Evolutionary conservation across 2,329 filamentous ascomycete species (phyloP), one percentile per base, ranked within the genome.

Genomic region (Sclerotinia borealis): DNA sequence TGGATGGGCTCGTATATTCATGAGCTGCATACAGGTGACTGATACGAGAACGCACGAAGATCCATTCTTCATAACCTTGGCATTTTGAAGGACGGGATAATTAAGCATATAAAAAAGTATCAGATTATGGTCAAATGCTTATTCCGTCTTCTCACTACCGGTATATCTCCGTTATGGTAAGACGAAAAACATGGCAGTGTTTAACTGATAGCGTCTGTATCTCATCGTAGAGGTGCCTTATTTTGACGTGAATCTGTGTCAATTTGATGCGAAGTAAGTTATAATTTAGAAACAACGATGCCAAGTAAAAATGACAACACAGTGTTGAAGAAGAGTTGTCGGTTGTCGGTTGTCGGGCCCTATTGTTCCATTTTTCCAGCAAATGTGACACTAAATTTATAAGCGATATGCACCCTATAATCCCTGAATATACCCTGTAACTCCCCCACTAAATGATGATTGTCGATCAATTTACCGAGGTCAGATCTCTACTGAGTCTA

Each of bases 21-120:
- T 22, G 59, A 55, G 55, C 59, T 47, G 39, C 29, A 39, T 61
- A 29, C 59, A 61, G 49, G 39, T 61, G 59, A 61, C 47, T 34
- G 59, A 56, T 56, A 48, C 59, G 59, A 61, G 39, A 61, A 61
- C 22, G 41, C 29, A 60, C 10, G 48, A 61, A 54, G 49, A 54
- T 47, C 43, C 36, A 34, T 47, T 39, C 29, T 41, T 29, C 22
- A n/a, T 31, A 6, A 56, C 27, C 37, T 39, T 56, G 37, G 31
- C 43, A 48, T 48, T 25, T 27, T 43, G 27, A 56, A 43, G 17
- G 29, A 31, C 27, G 4, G 41, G 25, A 19, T 39, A 27, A 52
- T 39, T 52, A 34, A 34, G n/a, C 5, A 31, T 7, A 8, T 19
- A 25, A 19, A 9, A 11, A n/a, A 31, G 13, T 10, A 51, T n/a